These are phyloP conservation scores for Leishmania arabica DNA, from an alignment of 208 protist species.

Conservation along the genomic window DNA sequence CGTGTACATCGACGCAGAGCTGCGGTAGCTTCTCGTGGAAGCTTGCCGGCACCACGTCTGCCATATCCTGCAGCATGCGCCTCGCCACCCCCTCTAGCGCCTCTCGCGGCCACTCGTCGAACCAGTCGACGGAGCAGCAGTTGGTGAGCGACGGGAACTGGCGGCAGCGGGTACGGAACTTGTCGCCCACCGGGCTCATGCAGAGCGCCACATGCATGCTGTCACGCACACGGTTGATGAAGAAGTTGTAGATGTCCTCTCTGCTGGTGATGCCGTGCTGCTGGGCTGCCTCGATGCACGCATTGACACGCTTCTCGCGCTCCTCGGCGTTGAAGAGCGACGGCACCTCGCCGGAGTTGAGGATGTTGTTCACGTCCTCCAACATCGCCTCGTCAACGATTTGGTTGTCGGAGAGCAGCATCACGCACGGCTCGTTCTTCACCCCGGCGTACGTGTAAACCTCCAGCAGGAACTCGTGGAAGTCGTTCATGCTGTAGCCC, in stretches of 20 bases:
- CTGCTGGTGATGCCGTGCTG: slow-evolving; percentile 88
- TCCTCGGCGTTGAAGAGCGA: slow-evolving; percentile 97
- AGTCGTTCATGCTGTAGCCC: slow-evolving; percentile 92
- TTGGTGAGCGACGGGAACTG: slow-evolving; percentile 98
- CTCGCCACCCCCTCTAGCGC: slow-evolving; percentile 91
- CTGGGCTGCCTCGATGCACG: slow-evolving; percentile 87
- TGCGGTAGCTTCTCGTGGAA: slow-evolving; percentile 70
- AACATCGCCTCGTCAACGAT: slow-evolving; percentile 96
- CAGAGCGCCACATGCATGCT: slow-evolving; percentile 97
- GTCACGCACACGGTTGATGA: slow-evolving; percentile 95
- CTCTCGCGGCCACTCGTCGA: slow-evolving; percentile 96
- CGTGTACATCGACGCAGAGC: slow-evolving; percentile 92
- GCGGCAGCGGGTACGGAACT: slow-evolving; percentile 94
- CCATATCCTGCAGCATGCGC: slow-evolving; percentile 74
- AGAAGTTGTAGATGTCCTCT: slow-evolving; percentile 94
- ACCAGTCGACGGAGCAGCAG: slow-evolving; percentile 98
- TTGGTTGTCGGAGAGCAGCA: slow-evolving; percentile 96
- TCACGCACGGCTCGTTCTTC: slow-evolving; percentile 87
- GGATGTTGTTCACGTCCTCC: slow-evolving; percentile 98
- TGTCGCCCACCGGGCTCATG: slow-evolving; percentile 96
- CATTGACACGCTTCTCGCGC: slow-evolving; percentile 95
- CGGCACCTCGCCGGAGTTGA: slow-evolving; percentile 98
- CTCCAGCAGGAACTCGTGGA: slow-evolving; percentile 93
- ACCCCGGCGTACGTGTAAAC: slow-evolving; percentile 92
- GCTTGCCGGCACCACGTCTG: slow-evolving; percentile 37